Base-by-base conservation (phyloP, 108 stramenopile genomes). In the Parmales sp. region DNA sequence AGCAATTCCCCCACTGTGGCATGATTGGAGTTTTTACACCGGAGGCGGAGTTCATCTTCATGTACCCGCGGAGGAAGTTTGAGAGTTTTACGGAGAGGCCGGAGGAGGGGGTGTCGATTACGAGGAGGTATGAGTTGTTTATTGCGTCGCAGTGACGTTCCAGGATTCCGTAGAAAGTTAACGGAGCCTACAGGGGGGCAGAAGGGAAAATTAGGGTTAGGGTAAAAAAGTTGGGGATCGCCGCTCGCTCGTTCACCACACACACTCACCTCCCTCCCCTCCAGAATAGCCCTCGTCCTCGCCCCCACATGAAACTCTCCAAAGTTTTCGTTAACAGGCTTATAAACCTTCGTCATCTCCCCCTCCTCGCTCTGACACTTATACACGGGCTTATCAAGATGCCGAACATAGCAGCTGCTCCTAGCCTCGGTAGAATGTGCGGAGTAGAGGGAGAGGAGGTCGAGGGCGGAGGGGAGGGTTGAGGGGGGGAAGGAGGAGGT, bases 341-440 rank as follows among this genome's bases (percentile, higher is more conserved):
- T 48, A 11, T 48, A 48, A 23, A 48, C 23, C 7, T n/a, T 48
- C 22, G 46, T 23, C 46, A 3, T 48, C 46, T 3, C 19, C 7
- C 46, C 46, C 46, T 48, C 46, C 13, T 23, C 46, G 3, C 22
- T n/a, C 46, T 48, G 46, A 2, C 3, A n/a, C 46, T 48, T n/a
- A 48, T 60, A 60, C 5, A 31, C 29, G 54, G 13, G 36, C 2
- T 60, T 26, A 31, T 60, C 54, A 28, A 60, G 26, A 31, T 60
- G 54, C 26, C 54, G 29, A 28, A 60, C 54, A 31, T 60, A 60
- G 54, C n/a, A n/a, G n/a, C n/a, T n/a, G n/a, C n/a, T n/a, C n/a
- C n/a, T n/a, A n/a, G n/a, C n/a, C n/a, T n/a, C n/a, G n/a, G n/a
- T n/a, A n/a, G n/a, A n/a, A n/a, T n/a, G n/a, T n/a, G n/a, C n/a